These are phyloP conservation scores for Xylaria sp. DNA, from an alignment of 2,329 filamentous ascomycete genomes.

Conservation along the genomic window DNA sequence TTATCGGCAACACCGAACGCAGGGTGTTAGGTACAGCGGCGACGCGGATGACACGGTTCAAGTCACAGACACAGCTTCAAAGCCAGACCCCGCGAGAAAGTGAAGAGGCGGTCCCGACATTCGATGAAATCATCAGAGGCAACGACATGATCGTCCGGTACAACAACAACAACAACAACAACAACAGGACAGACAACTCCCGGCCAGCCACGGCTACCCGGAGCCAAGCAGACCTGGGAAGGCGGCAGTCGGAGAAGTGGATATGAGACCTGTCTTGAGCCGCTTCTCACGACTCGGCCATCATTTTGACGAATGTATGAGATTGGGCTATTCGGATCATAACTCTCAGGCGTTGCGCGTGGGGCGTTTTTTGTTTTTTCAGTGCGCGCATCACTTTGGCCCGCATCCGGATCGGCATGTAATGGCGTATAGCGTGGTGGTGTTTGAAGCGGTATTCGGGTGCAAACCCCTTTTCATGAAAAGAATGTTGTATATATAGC, in stretches of 20 bases:
- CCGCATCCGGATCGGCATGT: constrained; percentile 14
- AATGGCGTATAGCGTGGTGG: constrained; percentile 12
- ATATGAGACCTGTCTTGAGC: constrained; percentile 22
- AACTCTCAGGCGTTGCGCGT: constrained; percentile 12
- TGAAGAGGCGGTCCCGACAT: constrained; percentile 29
- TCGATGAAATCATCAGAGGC: constrained; percentile 30
- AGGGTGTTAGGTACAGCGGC: constrained; percentile 32
- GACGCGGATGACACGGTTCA: constrained; percentile 36
- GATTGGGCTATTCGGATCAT: constrained; percentile 7
- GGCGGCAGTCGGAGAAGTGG: constrained; percentile 31
- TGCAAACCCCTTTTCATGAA: background rate
- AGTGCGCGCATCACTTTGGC: constrained; percentile 17
- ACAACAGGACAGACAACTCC: constrained; percentile 11
- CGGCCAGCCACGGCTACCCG: constrained; percentile 12
- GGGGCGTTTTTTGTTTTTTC: constrained; percentile 3
- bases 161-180: constrained; percentile 21
- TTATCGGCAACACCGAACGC: constrained; percentile 37
- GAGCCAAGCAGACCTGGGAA: constrained; percentile 2
- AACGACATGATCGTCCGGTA: constrained; percentile 28
- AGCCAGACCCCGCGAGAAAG: constrained; percentile 34
- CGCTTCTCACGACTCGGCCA: background rate
- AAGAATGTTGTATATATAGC: too few species aligned
- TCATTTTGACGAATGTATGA: background rate
- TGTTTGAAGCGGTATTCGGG: background rate
- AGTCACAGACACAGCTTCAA: constrained; percentile 33